Evolutionary conservation across 768 basidiomycete species (phyloP), one percentile per base, ranked within the genome.

Genomic region (Suillus discolor): DNA sequence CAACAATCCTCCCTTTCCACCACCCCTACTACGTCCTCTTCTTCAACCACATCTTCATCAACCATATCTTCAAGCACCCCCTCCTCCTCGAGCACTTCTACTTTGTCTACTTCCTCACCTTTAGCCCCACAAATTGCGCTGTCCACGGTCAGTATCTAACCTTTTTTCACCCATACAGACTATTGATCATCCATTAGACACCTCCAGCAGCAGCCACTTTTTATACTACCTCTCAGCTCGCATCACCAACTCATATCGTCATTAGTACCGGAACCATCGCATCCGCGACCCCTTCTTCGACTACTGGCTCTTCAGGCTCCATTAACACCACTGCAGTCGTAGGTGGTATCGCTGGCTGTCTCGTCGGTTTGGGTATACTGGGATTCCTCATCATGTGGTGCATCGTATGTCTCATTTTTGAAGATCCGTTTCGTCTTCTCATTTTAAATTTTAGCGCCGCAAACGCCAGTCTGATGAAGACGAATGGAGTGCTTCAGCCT

Each of bases 401-500:
- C 68, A 65, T 86, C 65, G 86, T 85, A 66, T 70, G 84, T 69
- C 41, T 1, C 51, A 44, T 63, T 60, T 55, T 57, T 18, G 1
- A 57, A 25, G 44, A 2, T 61, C 2, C 57, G 8, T 65, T 39
- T 47, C 63, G 45, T 34, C 63, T 61, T 62, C 63, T 65, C 34
- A 67, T 61, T 63, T 41, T 47, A 34, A 63, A 41, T 39, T 38
- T 31, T 67, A 86, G 81, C 82, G 83, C 62, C 83, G 82, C 45
- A 78, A 77, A 42, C 77, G 80, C 57, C 78, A 79, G 68, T 51
- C 44, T 38, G 79, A 74, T 38, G 4, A 42, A 0, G 78, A 79
- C 0, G 81, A 83, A 34, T 92, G 90, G 74, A 82, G 86, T 67
- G 76, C 87, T 1, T 74, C 78, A 53, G 83, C 83, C 12, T 90